Base-by-base conservation (phyloP, 176 grass and related monocot species). In the Musa schizocarpa region DNA sequence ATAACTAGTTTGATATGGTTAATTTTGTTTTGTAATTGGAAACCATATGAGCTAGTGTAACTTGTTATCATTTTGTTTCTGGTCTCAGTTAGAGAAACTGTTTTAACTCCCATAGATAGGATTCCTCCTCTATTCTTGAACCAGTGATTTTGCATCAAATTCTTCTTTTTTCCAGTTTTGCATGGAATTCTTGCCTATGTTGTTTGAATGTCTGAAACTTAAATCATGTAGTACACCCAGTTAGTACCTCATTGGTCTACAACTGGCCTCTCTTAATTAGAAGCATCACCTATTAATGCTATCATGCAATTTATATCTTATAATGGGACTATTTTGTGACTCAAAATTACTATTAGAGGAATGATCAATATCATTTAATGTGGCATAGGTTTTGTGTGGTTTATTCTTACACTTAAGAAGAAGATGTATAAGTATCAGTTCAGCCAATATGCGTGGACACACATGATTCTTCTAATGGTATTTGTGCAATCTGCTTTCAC, bases 381-480 rank as follows among this genome's bases (percentile, higher is more conserved):
- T 85, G 56, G 29, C 73, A 49, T 77, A 99, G 96, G 96, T 51
- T 99, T 99, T 81, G 91, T 99, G 62, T 99, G 90, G 96, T 99
- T 99, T 83, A 99, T 99, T 89, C 84, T 99, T 63, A 95, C 96
- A 79, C 70, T 99, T 64, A 99, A 99, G 88, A 99, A 99, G 80
- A 99, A 95, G 85, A 81, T 82, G 81, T 99, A 99, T 81, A 99
- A 95, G 71, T 99, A 99, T 80, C 96, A 99, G 77, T 99, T 99
- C 73, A 99, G 92, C 81, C 96, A 99, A 77, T 99, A 99, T 84
- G 96, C 96, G 19, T 99, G 96, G 96, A 99, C 91, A 1, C 96
- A 89, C 81, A 99, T 99, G 96, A 99, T 99, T 71, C 96, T 99
- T 86, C 78, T 99, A 65, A 91, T 82, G 21, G 96, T 99, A 76